Percentiles rank a stretch among this genome's conserved stretches.
These are phyloP conservation scores for Solanum hybrid DNA, from an alignment of 305 asterid species.

Conservation along the genomic window DNA sequence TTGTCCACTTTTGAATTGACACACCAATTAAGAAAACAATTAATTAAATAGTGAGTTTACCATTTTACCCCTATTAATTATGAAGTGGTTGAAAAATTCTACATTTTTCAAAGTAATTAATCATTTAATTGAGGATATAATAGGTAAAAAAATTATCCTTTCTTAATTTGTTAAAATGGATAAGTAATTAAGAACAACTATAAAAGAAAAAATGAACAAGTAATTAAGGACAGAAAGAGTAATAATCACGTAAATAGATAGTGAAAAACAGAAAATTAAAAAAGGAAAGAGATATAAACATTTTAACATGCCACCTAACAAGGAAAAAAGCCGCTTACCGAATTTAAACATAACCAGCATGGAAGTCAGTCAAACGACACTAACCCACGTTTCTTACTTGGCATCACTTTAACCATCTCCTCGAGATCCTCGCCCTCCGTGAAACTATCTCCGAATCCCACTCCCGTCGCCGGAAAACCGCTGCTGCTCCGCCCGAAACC, in stretches of 20 bases:
- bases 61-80: too few relatives aligned
- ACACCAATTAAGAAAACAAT: too few relatives aligned
- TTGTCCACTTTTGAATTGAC: too few relatives aligned
- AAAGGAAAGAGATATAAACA: background rate
- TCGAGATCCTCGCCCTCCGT: background rate
- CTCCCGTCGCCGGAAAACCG: background rate
- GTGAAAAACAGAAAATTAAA: background rate
- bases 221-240: too few relatives aligned
- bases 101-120: too few relatives aligned
- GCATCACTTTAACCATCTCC: background rate
- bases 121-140: too few relatives aligned
- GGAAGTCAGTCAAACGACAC: background rate
- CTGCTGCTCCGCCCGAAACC: background rate
- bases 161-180: too few relatives aligned
- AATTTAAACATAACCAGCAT: background rate
- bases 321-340: background rate
- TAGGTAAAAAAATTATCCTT: too few relatives aligned
- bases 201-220: too few relatives aligned
- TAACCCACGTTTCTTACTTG: background rate
- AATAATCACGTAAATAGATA: background rate
- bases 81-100: too few relatives aligned
- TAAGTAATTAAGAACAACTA: too few relatives aligned
- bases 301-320: background rate
- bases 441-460: background rate
- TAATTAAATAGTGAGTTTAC: too few relatives aligned